Conservation (phyloP, 805 yeast species). For the Yueomyces sp. region DNA sequence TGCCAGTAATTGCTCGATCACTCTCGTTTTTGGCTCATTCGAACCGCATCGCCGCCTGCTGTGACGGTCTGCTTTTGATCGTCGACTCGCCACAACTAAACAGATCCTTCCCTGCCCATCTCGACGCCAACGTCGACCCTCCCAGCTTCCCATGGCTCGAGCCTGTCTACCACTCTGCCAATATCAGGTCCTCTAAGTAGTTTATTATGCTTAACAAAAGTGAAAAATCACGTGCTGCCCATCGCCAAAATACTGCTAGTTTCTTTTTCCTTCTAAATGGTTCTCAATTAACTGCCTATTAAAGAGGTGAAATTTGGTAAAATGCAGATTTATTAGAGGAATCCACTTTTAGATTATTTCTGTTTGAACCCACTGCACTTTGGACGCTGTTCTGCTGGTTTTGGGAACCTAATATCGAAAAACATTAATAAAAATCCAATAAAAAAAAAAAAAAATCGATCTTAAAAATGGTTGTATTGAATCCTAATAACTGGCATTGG, state of each 20-base stretch:
- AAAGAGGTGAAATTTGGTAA: background rate
- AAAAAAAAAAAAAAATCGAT: too few relatives aligned
- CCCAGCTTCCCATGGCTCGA: constrained; percentile 17
- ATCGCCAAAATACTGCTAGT: background rate
- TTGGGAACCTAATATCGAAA: background rate
- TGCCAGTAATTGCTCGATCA: constrained; percentile 5
- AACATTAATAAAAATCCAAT: too few relatives aligned
- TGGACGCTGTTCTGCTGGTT: background rate
- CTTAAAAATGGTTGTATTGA: constrained; percentile 44
- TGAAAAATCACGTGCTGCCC: background rate
- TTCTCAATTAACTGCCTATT: background rate
- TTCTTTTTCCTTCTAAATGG: background rate
- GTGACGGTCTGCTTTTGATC: constrained; percentile 16
- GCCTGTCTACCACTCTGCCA: background rate
- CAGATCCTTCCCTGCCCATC: constrained; percentile 8
- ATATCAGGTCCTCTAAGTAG: background rate
- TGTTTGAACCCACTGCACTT: background rate
- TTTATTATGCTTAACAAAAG: too few relatives aligned
- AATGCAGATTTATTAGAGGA: background rate
- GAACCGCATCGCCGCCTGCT: background rate
- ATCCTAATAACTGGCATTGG: constrained; percentile 73
- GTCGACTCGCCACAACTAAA: constrained; percentile 12
- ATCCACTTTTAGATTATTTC: background rate
- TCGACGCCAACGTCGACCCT: constrained; percentile 8
- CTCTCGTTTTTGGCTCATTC: background rate